Percentiles rank a stretch among this genome's conserved stretches.
Conservation (phyloP, 2,329 filamentous ascomycete genomes). For the Laburnicola sp. region DNA sequence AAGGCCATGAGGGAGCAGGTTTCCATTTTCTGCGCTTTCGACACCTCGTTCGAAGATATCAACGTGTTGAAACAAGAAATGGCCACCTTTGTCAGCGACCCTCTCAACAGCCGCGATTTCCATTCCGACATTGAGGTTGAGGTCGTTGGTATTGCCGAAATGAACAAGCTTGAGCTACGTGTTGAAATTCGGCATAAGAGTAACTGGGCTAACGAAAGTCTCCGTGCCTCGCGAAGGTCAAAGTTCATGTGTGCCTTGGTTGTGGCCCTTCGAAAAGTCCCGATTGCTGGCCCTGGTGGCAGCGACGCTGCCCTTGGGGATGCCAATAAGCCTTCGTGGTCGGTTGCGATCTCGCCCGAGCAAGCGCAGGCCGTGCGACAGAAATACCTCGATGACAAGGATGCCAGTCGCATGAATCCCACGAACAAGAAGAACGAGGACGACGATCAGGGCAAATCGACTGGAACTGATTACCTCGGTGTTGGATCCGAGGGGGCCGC, state of each 20-base stretch:
- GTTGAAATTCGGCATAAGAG: slow-evolving; percentile 85
- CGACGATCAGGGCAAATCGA: slow-evolving; percentile 35
- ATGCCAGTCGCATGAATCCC: slow-evolving; percentile 68
- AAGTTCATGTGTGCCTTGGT: slow-evolving; percentile 97
- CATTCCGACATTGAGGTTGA: slow-evolving; percentile 79
- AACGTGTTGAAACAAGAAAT: slow-evolving; percentile 83
- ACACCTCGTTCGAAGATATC: slow-evolving; percentile 86
- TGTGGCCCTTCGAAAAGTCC: slow-evolving; percentile 79
- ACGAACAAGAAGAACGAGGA: slow-evolving; percentile 34
- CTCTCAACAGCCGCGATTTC: slow-evolving; percentile 91
- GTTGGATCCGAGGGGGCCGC: slow-evolving; percentile 36
- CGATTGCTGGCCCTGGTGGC: slow-evolving; percentile 80
- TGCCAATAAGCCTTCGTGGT: slow-evolving; percentile 75
- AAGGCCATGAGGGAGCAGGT: slow-evolving; percentile 89
- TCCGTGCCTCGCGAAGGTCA: slow-evolving; percentile 78
- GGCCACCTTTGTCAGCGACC: slow-evolving; percentile 76
- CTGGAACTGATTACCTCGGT: slow-evolving; percentile 41
- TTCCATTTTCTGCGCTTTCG: slow-evolving; percentile 77
- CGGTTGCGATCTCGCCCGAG: slow-evolving; percentile 72
- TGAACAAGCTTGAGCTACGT: slow-evolving; percentile 83
- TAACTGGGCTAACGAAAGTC: slow-evolving; percentile 68
- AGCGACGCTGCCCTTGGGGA: slow-evolving; percentile 64
- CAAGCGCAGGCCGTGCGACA: slow-evolving; percentile 67
- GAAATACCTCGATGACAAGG: slow-evolving; percentile 53
- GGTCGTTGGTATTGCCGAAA: slow-evolving; percentile 74